Evolutionary conservation across 23 red algal genomes (phyloP).

Genomic region (Rhodosorus marinus): DNA sequence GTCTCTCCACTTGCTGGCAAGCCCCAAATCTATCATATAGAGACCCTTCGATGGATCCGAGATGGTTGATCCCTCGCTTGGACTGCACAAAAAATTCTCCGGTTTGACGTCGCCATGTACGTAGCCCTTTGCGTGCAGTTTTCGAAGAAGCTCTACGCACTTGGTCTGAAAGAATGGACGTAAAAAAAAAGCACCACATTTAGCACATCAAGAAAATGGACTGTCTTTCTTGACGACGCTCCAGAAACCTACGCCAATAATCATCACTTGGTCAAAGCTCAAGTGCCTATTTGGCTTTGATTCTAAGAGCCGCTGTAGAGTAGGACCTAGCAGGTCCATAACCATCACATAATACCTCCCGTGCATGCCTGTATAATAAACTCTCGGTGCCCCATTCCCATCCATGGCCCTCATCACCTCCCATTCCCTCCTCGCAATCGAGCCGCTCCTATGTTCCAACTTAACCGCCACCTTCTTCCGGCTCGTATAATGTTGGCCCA

Average conservation of each 20-base stretch:
- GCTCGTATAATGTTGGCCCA: conserved; percentile 42
- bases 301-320: conserved; percentile 73
- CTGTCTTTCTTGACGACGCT: no score
- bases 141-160: conserved; percentile 63
- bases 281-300: conserved; percentile 37
- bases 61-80: conserved; percentile 13
- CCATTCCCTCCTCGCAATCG: conserved; percentile 87
- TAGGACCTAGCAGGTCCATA: conserved; percentile 90
- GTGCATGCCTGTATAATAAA: conserved; percentile 75
- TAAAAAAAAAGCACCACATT: no score
- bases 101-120: conserved; percentile 98
- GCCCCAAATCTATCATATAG: conserved; percentile 90
- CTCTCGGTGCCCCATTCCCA: conserved; percentile 56
- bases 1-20: conserved; percentile 66
- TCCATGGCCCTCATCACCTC: conserved; percentile 81
- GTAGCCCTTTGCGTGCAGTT: conserved; percentile 66
- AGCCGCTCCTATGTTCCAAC: conserved; percentile 85
- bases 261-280: conserved; percentile 45
- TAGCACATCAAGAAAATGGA: no score
- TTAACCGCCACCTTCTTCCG: conserved; percentile 82
- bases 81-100: conserved; percentile 85
- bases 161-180: no score
- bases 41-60: conserved; percentile 21
- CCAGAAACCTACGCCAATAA: no score
- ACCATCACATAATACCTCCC: conserved; percentile 96